A percentile compares a stretch with the other conserved stretches of the same genome.
phyloP scores from a whole-genome alignment of 2,329 filamentous ascomycete species.

The Xylaria sp. region DNA sequence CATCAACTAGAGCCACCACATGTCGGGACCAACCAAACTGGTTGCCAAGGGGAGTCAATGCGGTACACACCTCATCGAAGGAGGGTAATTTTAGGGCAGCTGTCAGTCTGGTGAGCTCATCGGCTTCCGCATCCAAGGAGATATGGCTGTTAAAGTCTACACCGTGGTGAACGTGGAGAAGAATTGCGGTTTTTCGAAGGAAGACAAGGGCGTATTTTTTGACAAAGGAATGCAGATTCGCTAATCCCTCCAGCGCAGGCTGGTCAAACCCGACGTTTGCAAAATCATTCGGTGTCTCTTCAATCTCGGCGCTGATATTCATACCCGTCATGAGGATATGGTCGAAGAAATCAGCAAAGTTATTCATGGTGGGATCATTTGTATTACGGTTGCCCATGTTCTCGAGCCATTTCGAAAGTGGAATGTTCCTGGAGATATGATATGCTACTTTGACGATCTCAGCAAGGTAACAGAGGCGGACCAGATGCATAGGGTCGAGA shows the following conservation, averaged over 20 bases:
- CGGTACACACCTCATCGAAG: conserved; percentile 79
- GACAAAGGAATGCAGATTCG: conserved; percentile 68
- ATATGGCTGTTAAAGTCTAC: conserved; percentile 83
- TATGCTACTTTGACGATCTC: conserved; percentile 87
- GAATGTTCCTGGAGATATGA: conserved; percentile 66
- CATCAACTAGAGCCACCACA: conserved; percentile 60
- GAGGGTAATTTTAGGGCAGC: conserved; percentile 78
- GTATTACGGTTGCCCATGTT: conserved; percentile 55
- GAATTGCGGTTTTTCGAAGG: conserved; percentile 82
- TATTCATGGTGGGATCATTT: conserved; percentile 60
- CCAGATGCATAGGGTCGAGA: conserved; percentile 79
- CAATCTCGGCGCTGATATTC: conserved; percentile 52
- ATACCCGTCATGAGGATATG: conserved; percentile 58
- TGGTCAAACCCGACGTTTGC: conserved; percentile 64
- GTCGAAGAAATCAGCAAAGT: conserved; percentile 66
- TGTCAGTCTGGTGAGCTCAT: conserved; percentile 85
- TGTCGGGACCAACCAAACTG: conserved; percentile 61
- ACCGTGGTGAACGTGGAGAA: conserved; percentile 88
- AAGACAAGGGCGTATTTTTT: conserved; percentile 90
- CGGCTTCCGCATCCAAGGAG: conserved; percentile 69
- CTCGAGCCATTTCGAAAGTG: conserved; percentile 60
- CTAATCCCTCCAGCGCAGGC: conserved; percentile 62
- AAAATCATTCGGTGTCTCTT: conserved; percentile 48
- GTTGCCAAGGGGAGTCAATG: conserved; percentile 59
- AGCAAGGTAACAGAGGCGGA: conserved; percentile 87